These are phyloP conservation scores for Fusarium sp. DNA, from an alignment of 2,329 filamentous ascomycete species.

Conservation along the genomic window DNA sequence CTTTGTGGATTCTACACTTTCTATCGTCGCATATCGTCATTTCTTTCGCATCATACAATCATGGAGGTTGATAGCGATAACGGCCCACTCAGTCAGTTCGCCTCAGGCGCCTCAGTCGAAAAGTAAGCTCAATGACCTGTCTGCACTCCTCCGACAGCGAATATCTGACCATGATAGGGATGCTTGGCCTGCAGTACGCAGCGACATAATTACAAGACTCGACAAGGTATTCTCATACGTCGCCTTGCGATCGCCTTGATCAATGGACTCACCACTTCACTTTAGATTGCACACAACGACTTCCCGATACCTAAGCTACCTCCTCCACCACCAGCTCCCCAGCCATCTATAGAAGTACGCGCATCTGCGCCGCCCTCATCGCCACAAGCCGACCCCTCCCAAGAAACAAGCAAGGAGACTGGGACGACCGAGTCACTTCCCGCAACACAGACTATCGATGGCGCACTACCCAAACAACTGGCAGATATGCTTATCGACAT, in stretches of 20 bases:
- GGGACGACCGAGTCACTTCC: slow-evolving; percentile 61
- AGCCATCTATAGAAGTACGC: slow-evolving; percentile 59
- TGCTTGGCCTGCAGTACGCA: slow-evolving; percentile 78
- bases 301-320: slow-evolving; percentile 80
- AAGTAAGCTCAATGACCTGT: slow-evolving; percentile 61
- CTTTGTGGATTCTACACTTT: slow-evolving; percentile 28
- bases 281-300: slow-evolving; percentile 79
- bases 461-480: slow-evolving; percentile 74
- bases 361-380: slow-evolving; percentile 62
- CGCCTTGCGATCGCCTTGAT: neutral
- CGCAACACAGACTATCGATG: slow-evolving; percentile 53
- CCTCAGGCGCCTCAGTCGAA: slow-evolving; percentile 67
- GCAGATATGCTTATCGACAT: slow-evolving; percentile 74
- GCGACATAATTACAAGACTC: slow-evolving; percentile 75
- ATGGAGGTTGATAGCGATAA: slow-evolving; percentile 72
- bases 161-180: slow-evolving; percentile 64
- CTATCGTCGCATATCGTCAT: slow-evolving; percentile 26
- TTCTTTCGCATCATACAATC: slow-evolving; percentile 44
- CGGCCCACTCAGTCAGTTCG: slow-evolving; percentile 63
- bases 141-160: slow-evolving; percentile 24
- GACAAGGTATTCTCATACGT: slow-evolving; percentile 66
- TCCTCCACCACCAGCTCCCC: slow-evolving; percentile 58
- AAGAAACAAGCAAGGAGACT: slow-evolving; percentile 80
- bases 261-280: slow-evolving; percentile 10
- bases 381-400: slow-evolving; percentile 60